phyloP scores from a whole-genome alignment of 2,329 filamentous ascomycete species.

The Verticillium klebahnii region DNA sequence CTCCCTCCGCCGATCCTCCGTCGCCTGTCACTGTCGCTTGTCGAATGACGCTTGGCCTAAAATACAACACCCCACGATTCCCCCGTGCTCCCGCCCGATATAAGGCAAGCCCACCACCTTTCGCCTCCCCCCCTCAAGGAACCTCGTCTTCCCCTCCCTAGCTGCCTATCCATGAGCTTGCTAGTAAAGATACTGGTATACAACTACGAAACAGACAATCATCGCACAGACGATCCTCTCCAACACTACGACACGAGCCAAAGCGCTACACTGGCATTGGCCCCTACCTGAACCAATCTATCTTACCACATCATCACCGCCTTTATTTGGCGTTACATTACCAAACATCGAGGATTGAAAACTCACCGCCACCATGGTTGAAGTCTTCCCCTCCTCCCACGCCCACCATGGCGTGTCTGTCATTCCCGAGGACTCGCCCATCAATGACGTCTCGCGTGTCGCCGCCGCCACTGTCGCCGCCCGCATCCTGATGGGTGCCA shows the following conservation, averaged over 20 bases:
- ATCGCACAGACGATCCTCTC: not conserved
- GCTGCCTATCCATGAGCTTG: not conserved
- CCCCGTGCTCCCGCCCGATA: not conserved
- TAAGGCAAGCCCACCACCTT: not conserved
- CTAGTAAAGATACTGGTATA: not conserved
- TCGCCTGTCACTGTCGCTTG: not conserved
- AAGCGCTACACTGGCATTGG: not conserved
- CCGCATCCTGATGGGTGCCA: slow-evolving; percentile 13
- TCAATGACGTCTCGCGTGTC: slow-evolving; percentile 11
- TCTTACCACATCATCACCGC: not conserved
- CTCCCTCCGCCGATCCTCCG: not conserved
- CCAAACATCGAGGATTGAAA: not conserved
- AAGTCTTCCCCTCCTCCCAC: slow-evolving; percentile 20
- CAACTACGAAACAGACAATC: not conserved
- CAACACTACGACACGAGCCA: not conserved
- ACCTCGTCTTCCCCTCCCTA: not conserved
- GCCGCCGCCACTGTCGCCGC: slow-evolving; percentile 12
- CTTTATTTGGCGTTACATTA: not conserved
- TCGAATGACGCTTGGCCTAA: not conserved
- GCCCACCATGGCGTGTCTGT: slow-evolving; percentile 11
- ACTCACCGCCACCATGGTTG: slow-evolving; percentile 22
- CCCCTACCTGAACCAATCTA: not conserved
- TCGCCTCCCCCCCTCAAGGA: not conserved
- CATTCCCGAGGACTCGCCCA: slow-evolving; percentile 9
- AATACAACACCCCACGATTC: not conserved